phyloP scores from a whole-genome alignment of 495 filamentous ascomycete species.

The Aspergillus hancockii region DNA sequence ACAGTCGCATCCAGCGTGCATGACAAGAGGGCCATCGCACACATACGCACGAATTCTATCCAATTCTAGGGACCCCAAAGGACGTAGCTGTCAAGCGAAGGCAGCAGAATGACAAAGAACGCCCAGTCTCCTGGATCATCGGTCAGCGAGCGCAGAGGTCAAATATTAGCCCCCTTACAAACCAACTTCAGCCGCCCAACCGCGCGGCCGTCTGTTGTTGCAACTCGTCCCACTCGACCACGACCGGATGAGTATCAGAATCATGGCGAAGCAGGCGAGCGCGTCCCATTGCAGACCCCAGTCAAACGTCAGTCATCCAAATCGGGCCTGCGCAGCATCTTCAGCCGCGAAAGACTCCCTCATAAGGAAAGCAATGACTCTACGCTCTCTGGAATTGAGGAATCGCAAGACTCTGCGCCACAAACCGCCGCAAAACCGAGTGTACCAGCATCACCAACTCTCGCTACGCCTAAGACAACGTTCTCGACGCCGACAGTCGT shows the following conservation, averaged over 20 bases:
- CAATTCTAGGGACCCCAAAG: not conserved
- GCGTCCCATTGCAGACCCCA: constrained; percentile 34
- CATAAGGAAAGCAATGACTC: constrained; percentile 27
- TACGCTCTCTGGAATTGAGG: constrained; percentile 40
- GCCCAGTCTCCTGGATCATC: constrained; percentile 25
- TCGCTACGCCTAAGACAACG: constrained; percentile 30
- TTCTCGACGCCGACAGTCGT: constrained; percentile 27
- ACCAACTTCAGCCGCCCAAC: constrained; percentile 44
- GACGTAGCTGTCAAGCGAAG: constrained; percentile 3
- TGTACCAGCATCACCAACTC: constrained; percentile 27
- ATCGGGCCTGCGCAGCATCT: constrained; percentile 40
- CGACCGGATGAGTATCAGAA: constrained; percentile 40
- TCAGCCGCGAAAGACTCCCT: constrained; percentile 38
- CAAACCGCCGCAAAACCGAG: constrained; percentile 18
- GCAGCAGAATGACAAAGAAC: constrained; percentile 22
- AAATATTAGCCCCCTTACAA: constrained; percentile 37
- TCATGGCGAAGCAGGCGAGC: constrained; percentile 29
- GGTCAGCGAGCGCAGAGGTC: constrained; percentile 43
- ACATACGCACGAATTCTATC: not conserved
- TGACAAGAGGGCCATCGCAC: not conserved
- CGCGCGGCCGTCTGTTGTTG: constrained; percentile 15
- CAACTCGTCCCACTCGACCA: constrained; percentile 31
- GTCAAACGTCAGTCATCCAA: constrained; percentile 44
- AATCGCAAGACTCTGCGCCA: constrained; percentile 22
- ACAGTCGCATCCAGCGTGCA: not conserved